Evolutionary conservation across 352 stramenopile species (phyloP).

Genomic region (Pythium monospermum): DNA sequence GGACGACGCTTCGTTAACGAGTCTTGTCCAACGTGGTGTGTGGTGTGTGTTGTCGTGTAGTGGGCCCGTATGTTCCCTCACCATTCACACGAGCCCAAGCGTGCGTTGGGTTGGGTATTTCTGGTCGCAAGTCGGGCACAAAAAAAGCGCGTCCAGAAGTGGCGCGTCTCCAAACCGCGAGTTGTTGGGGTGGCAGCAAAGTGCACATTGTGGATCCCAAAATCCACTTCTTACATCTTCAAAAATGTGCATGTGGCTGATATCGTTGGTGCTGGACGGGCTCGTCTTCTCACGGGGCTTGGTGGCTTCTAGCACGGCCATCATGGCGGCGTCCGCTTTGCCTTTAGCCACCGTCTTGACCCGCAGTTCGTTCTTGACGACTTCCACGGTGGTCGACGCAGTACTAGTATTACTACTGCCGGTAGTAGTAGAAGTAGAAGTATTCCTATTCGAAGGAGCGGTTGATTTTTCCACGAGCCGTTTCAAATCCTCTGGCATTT

Average conservation of each 20-base stretch:
- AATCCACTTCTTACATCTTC: conserved; percentile 24
- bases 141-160: conserved; percentile 55
- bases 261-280: conserved; percentile 42
- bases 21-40: too few species aligned
- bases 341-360: conserved; percentile 14
- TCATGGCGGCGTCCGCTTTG: not conserved
- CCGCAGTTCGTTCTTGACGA: conserved; percentile 1
- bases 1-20: too few species aligned
- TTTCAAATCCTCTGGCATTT: conserved; percentile 11
- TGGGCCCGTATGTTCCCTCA: too few species aligned
- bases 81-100: conserved; percentile 43
- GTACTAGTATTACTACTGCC: not conserved
- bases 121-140: conserved; percentile 62
- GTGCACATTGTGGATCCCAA: conserved; percentile 42
- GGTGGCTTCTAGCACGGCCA: not conserved
- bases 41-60: too few species aligned
- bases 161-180: conserved; percentile 36
- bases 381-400: not conserved
- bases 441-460: too few species aligned
- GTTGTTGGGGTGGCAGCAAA: conserved; percentile 50
- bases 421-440: too few species aligned
- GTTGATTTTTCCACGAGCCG: conserved; percentile 12
- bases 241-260: conserved; percentile 31
- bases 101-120: conserved; percentile 80
- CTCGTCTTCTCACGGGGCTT: conserved; percentile 30